These are phyloP conservation scores for Calonectria pauciramosa DNA, from an alignment of 2,329 filamentous ascomycete species.

Conservation along the genomic window DNA sequence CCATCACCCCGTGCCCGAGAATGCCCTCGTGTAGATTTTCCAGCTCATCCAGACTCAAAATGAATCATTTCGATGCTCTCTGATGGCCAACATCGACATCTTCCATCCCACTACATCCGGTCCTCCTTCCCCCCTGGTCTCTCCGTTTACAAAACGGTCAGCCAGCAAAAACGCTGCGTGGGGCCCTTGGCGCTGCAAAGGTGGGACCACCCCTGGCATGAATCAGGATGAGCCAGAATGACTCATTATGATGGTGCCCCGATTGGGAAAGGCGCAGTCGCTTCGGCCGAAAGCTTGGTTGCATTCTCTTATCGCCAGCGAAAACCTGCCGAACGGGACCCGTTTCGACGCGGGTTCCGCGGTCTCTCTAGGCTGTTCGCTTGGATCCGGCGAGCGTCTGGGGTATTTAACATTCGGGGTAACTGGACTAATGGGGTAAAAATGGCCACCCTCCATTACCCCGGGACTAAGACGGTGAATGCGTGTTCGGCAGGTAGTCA, in stretches of 20 bases:
- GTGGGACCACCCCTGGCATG: conserved; percentile 18
- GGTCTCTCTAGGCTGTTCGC: neutral
- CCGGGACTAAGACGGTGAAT: neutral
- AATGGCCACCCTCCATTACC: neutral
- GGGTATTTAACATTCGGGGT: neutral
- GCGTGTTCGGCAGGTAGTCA: neutral
- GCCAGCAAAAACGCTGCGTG: conserved; percentile 2
- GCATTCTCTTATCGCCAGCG: neutral
- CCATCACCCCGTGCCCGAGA: neutral
- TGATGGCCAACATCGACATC: conserved; percentile 12
- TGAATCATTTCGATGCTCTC: conserved; percentile 44
- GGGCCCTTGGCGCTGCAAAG: neutral
- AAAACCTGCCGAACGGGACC: neutral
- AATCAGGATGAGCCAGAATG: conserved; percentile 50
- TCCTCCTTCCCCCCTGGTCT: neutral
- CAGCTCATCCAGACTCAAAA: conserved; percentile 33
- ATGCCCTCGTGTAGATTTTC: neutral
- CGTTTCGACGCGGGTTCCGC: neutral
- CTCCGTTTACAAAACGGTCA: conserved; percentile 16
- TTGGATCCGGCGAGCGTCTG: neutral
- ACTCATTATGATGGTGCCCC: conserved; percentile 46
- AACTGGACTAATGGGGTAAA: neutral
- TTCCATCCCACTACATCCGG: neutral
- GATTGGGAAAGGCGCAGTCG: conserved; percentile 27
- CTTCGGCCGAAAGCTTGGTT: neutral